Evolutionary conservation across 2,329 filamentous ascomycete species (phyloP).

Genomic region (Pyrenophora seminiperda): DNA sequence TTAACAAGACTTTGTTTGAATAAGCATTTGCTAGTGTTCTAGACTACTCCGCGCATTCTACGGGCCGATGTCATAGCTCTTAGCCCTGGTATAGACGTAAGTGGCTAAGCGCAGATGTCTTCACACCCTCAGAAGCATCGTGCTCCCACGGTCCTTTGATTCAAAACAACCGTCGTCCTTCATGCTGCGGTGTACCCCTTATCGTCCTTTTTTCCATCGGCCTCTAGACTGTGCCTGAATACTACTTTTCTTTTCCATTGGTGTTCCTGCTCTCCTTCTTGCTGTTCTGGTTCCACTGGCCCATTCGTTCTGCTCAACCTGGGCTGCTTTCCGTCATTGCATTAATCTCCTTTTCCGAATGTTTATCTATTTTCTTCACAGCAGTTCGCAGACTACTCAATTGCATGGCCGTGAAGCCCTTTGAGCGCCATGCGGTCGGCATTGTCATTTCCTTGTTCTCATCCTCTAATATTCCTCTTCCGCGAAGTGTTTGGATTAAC

Average conservation of each 20-base stretch:
- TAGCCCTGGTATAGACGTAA: neutral
- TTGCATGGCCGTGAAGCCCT: neutral
- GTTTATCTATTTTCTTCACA: neutral
- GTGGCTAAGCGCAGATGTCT: neutral
- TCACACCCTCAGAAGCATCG: neutral
- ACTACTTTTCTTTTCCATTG: neutral
- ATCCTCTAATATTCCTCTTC: neutral
- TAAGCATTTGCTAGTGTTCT: slow-evolving; percentile 1
- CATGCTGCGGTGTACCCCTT: neutral
- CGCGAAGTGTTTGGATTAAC: neutral
- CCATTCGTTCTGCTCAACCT: neutral
- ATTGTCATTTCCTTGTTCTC: slow-evolving; percentile 1
- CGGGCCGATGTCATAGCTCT: too few species aligned
- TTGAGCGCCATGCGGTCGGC: neutral
- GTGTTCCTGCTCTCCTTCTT: neutral
- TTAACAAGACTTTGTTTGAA: neutral
- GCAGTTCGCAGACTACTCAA: neutral
- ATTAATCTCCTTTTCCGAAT: neutral
- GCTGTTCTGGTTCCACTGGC: neutral
- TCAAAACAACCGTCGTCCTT: neutral
- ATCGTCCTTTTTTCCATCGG: neutral
- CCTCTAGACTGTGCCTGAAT: neutral
- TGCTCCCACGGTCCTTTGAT: neutral
- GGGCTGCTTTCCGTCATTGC: neutral
- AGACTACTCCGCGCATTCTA: too few species aligned